Evolutionary conservation across 495 filamentous ascomycete genomes (phyloP), one percentile per base, ranked within the genome.

Genomic region (Hypoxylon crocopeplum): DNA sequence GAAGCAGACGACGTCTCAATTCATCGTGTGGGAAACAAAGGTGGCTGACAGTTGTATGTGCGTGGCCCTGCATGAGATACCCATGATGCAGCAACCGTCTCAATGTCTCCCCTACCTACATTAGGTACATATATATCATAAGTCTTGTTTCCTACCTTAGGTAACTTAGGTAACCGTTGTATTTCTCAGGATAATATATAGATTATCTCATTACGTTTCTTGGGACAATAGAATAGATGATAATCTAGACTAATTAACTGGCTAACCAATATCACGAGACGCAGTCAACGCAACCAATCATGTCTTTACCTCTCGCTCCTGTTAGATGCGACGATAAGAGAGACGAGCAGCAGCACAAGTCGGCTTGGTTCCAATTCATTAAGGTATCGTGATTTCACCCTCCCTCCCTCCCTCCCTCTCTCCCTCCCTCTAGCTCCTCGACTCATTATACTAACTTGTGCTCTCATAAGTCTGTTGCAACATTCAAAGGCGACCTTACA

Each of bases 401-500:
- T 19, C 34, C 16, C 7, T 7, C 13, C 13, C 3, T 34, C 10
- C 25, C 10, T 29, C 25, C 10, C 25, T 29, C 10, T 3, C 1
- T 32, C 36, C 19, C 15, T 49, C 11, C 16, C 4, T 39, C 11
- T 20, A 33, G 10, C 3, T 27, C 33, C 32, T 15, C 33, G 7
- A 48, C 29, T 27, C 8, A 1, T n/a, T 33, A 15, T n/a, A 7
- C 53, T 61, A 13, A 64, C 8, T 55, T n/a, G 22, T n/a, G 19
- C 17, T 20, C 24, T 8, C 8, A 4, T 16, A 36, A 90, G 88
- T 90, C 89, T 24, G 87, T 95, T 66, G 87, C 90, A 38, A 89
- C 88, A 6, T 94, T 93, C 76, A 91, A 88, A 74, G 90, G 91
- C 58, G 90, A 95, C 68, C 82, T 95, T 40, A 85, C 90, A 13